Evolutionary conservation across 768 basidiomycete genomes (phyloP), one percentile per base, ranked within the genome.

Genomic region (Macrocybe gigantea): DNA sequence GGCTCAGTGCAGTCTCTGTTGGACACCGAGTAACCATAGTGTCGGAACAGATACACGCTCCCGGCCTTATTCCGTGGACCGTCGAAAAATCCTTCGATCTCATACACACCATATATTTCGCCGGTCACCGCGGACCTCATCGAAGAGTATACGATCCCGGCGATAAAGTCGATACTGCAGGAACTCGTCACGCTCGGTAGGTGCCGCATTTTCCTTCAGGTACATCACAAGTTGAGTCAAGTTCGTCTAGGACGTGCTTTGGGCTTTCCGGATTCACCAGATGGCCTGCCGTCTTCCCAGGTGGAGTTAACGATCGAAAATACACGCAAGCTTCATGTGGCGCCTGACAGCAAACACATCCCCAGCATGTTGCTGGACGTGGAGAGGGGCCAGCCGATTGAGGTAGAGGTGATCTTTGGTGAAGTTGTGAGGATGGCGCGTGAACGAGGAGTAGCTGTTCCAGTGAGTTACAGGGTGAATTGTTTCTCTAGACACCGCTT

Each of bases 381-480:
- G 14, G 64, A 74, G 54, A 69, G 64, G 36, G 74, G 72, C 5
- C 66, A 65, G 47, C 80, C 82, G 38, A 74, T 82, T 50, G 82
- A 84, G 61, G 74, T 84, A 0, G 82, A 84, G 56, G 79, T 75
- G 7, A 78, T 84, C 38, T 47, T 83, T 2, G 82, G 83, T 1
- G 79, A 82, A 53, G 74, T 81, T 4, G 75, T 81, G 13, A 59
- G 75, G 36, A 64, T 78, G 65, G 80, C 74, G 0, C 67, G 65
- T 53, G 61, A 66, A 42, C 54, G 60, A 15, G 64, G 66, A 7
- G 70, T 82, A 4, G 59, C 68, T 9, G 60, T 79, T 33, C 80
- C 80, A 31, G 81, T 82, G 55, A 64, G 76, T 61, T n/a, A 32
- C 9, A 22, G 22, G 22, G 11, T 40, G 32, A 41, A 40, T 41